Conservation (phyloP, 2,329 filamentous ascomycete genomes). For the Raffaelea arxii region DNA sequence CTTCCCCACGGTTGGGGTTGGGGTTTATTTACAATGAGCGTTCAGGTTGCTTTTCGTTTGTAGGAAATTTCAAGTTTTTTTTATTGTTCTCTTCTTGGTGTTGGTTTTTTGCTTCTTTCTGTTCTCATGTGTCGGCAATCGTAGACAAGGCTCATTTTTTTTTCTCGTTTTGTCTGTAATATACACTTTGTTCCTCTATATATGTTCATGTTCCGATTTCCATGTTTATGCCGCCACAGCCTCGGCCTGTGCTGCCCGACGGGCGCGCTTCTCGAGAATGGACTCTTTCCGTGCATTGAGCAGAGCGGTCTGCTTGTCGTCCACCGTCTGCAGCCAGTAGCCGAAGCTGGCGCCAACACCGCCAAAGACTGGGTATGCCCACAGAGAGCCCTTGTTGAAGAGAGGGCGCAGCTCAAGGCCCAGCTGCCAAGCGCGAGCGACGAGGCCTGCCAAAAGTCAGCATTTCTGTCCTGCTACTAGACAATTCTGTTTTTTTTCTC, state of each 20-base stretch:
- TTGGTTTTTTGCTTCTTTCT: not conserved
- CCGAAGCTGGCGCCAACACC: slow-evolving; percentile 83
- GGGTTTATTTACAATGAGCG: too few species aligned
- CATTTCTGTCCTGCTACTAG: not conserved
- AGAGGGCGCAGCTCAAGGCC: slow-evolving; percentile 97
- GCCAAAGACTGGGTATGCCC: slow-evolving; percentile 87
- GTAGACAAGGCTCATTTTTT: not conserved
- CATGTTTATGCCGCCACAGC: slow-evolving; percentile 2
- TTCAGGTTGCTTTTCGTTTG: too few species aligned
- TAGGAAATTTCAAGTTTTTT: not conserved
- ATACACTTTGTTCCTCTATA: too few species aligned
- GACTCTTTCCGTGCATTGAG: slow-evolving; percentile 68
- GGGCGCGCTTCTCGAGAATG: slow-evolving; percentile 81
- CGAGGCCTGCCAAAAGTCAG: slow-evolving; percentile 54
- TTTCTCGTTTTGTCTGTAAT: too few species aligned
- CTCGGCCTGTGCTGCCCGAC: slow-evolving; percentile 46
- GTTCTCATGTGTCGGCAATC: not conserved
- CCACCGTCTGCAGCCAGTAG: slow-evolving; percentile 91
- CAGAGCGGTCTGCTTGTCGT: slow-evolving; percentile 68
- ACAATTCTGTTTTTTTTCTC: not conserved
- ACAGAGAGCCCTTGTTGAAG: slow-evolving; percentile 74
- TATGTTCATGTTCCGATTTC: not conserved
- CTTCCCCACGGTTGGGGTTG: too few species aligned
- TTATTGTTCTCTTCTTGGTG: not conserved
- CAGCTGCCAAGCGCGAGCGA: slow-evolving; percentile 89